Conservation (phyloP, 177 flowering plant genomes). For the Tripterygium wilfordii region DNA sequence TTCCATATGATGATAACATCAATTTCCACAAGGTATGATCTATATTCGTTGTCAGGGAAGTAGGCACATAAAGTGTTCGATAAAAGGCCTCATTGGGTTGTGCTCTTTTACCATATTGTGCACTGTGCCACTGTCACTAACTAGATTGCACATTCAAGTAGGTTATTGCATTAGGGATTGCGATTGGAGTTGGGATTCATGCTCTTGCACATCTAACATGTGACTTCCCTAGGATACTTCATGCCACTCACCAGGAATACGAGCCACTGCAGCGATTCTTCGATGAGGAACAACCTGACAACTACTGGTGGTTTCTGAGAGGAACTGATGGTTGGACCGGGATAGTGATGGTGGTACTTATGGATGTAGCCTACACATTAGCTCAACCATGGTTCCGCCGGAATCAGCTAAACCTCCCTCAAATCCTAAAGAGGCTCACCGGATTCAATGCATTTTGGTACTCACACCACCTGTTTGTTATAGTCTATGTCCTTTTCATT, state of each 20-base stretch:
- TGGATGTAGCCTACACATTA: conserved; percentile 39
- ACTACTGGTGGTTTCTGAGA: conserved; percentile 66
- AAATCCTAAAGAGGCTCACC: conserved; percentile 30
- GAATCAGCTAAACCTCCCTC: conserved; percentile 35
- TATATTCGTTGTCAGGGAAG: too few relatives aligned
- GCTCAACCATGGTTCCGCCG: conserved; percentile 58
- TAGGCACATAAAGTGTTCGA: too few relatives aligned
- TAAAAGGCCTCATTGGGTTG: too few relatives aligned
- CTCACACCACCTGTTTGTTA: conserved; percentile 53
- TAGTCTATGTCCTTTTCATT: conserved; percentile 44
- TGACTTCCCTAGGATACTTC: conserved; percentile 56
- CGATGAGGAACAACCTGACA: conserved; percentile 31
- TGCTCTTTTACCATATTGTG: too few relatives aligned
- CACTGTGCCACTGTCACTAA: too few relatives aligned
- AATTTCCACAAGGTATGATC: conserved; percentile 52
- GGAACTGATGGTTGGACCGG: conserved; percentile 65
- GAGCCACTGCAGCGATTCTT: conserved; percentile 45
- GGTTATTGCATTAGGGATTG: conserved; percentile 47
- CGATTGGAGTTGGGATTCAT: conserved; percentile 45
- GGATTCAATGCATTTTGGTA: conserved; percentile 68
- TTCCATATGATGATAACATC: conserved; percentile 55
- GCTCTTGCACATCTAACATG: conserved; percentile 46
- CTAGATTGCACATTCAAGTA: too few relatives aligned
- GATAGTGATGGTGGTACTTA: conserved; percentile 46
- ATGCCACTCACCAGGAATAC: conserved; percentile 40